Evolutionary conservation across 768 basidiomycete genomes (phyloP), one percentile per base, ranked within the genome.

Genomic region (Roridomyces roridus): DNA sequence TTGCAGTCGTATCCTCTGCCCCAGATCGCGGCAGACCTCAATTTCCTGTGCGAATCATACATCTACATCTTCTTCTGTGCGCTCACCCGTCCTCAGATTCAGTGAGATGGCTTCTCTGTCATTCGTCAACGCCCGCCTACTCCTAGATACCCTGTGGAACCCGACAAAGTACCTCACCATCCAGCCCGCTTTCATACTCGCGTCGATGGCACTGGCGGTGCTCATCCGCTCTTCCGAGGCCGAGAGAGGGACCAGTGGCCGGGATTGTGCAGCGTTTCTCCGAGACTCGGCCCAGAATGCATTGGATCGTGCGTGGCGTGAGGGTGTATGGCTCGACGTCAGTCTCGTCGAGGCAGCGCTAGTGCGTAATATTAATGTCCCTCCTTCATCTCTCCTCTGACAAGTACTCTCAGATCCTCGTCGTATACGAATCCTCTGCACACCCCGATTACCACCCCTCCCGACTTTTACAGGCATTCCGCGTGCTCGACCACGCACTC

Each of bases 311-410:
- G 75, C 81, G 3, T 80, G 79, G 74, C 42, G 56, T 11, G 75
- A 71, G 54, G 62, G 70, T 0, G 72, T 73, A 9, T 73, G 71
- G 70, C 67, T 82, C 50, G 82, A 84, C 51, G 69, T 77, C 18
- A 74, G 72, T 21, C 71, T 84, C 8, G 83, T 81, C 1, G 80
- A 83, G 59, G 84, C 83, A 2, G 83, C 84, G 0, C 70, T 83
- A 50, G 84, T 83, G 26, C 56, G 80, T 70, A n/a, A n/a, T n/a
- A n/a, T 7, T 34, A 24, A 4, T 29, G 24, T 41, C 31, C 37
- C 20, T 18, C 14, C 35, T 14, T 21, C 28, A 28, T 28, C 31
- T 15, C 24, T n/a, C n/a, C n/a, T n/a, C n/a, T n/a, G n/a, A 39
- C 14, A 9, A n/a, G 20, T 26, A 35, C 15, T 18, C 18, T 3